Base-by-base conservation (phyloP, 2,329 filamentous ascomycete species). In the Ilyonectria robusta region DNA sequence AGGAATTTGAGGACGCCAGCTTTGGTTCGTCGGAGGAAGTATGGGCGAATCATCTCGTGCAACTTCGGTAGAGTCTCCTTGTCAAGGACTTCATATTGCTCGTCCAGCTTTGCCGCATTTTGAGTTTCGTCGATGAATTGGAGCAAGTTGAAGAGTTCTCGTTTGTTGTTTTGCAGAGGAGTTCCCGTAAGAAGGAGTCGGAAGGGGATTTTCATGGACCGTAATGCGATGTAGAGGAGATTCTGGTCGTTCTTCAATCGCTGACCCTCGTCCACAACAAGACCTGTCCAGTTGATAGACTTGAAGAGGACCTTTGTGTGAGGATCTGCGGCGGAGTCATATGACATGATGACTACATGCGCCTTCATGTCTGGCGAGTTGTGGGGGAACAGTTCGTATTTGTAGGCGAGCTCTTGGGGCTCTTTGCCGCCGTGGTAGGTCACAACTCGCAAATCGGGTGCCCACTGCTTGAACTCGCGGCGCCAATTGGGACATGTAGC, bases 401-500 rank as follows among this genome's bases (percentile, higher is more conserved):
- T 85, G 74, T 92, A 92, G 0, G 94, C 92, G 66, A 97, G 88
- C 42, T 93, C 89, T 71, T 96, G 92, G 17, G 94, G 87, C 55
- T 88, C 86, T 57, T 86, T 87, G 17, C 92, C 92, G 51, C 96
- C 96, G 78, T 97, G 97, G 78, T 96, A 98, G 0, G 94, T 92
- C n/a, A 98, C 94, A 7, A 97, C 94, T 47, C 94, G 90, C 40
- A 98, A 83, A 7, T 89, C 89, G 1, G 95, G 95, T 0, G 93
- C 91, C 95, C 95, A 99, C 72, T 93, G 91, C 82, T 97, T 97
- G 79, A 98, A 94, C 78, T 99, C 96, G 55, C 95, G 91, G 6
- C 95, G 92, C 95, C 96, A 99, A 78, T 99, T 99, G n/a, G 94
- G 90, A 79, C 94, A 97, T 0, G 96, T 99, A 0, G 95, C 92